Percentiles rank a stretch among this genome's conserved stretches.
These are phyloP conservation scores for Cladophialophora psammophila DNA, from an alignment of 2,329 filamentous ascomycete genomes.

Conservation along the genomic window DNA sequence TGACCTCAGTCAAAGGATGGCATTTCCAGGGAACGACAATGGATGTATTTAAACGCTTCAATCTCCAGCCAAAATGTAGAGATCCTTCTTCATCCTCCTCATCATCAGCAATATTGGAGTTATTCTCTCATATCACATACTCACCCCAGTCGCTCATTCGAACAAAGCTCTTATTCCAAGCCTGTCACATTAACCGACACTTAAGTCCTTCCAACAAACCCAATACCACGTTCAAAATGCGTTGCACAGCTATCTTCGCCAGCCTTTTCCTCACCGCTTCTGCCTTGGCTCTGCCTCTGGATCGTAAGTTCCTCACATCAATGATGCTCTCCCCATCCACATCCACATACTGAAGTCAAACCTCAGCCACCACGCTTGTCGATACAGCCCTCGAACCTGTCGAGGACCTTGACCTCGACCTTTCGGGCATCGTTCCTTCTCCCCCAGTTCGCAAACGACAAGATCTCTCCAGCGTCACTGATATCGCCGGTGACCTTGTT, in stretches of 20 bases:
- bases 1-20: neutral
- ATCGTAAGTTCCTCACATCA: slow-evolving; percentile 20
- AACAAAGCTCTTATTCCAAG: neutral
- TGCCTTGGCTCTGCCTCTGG: slow-evolving; percentile 34
- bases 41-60: slow-evolving; percentile 20
- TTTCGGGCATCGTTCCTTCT: too few relatives aligned
- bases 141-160: slow-evolving; percentile 16
- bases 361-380: neutral
- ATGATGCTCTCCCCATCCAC: too few relatives aligned
- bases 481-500: slow-evolving; percentile 13
- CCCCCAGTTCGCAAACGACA: neutral
- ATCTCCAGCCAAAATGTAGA: neutral
- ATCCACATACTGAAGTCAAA: neutral
- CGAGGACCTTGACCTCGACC: slow-evolving; percentile 13
- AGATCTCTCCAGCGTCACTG: slow-evolving; percentile 16
- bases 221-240: slow-evolving; percentile 32
- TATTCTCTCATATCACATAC: slow-evolving; percentile 7
- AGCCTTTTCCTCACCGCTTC: slow-evolving; percentile 31
- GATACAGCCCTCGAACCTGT: slow-evolving; percentile 19
- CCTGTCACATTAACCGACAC: slow-evolving; percentile 6
- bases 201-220: neutral
- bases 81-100: slow-evolving; percentile 19
- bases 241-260: slow-evolving; percentile 33
- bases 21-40: neutral
- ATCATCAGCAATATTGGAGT: slow-evolving; percentile 18